Percentiles rank a stretch among this genome's conserved stretches.
Evolutionary conservation across 257 asterid species (phyloP).

Genomic region (Coffea canephora): DNA sequence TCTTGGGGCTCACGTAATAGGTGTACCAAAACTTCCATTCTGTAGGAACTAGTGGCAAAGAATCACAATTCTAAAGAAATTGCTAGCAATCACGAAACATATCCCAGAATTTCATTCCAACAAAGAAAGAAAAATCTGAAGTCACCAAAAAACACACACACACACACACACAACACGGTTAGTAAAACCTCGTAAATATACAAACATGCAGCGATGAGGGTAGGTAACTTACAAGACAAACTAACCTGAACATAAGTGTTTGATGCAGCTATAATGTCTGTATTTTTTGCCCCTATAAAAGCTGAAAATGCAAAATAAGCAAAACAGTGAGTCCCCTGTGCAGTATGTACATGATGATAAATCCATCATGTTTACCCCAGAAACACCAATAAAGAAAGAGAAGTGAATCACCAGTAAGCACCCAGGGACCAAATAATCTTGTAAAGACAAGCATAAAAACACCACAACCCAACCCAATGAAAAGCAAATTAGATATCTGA

Average conservation of each 20-base stretch:
- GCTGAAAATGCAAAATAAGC: slow-evolving; percentile 40
- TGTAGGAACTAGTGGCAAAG: too few relatives aligned
- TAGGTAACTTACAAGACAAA: not conserved
- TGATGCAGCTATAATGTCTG: slow-evolving; percentile 71
- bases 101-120: too few relatives aligned
- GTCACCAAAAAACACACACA: too few relatives aligned
- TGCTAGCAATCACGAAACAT: too few relatives aligned
- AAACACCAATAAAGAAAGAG: not conserved
- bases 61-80: too few relatives aligned
- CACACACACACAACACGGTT: too few relatives aligned
- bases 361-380: not conserved
- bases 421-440: slow-evolving; percentile 69
- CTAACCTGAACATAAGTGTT: slow-evolving; percentile 87
- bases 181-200: too few relatives aligned
- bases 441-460: slow-evolving; percentile 73
- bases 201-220: not conserved
- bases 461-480: slow-evolving; percentile 81
- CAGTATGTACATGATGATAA: not conserved
- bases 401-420: slow-evolving; percentile 56
- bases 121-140: too few relatives aligned
- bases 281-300: slow-evolving; percentile 77
- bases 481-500: slow-evolving; percentile 81
- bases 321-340: not conserved
- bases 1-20: too few relatives aligned
- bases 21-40: too few relatives aligned